phyloP scores from a whole-genome alignment of 805 yeast genomes.

The Pichia phayaonensis region DNA sequence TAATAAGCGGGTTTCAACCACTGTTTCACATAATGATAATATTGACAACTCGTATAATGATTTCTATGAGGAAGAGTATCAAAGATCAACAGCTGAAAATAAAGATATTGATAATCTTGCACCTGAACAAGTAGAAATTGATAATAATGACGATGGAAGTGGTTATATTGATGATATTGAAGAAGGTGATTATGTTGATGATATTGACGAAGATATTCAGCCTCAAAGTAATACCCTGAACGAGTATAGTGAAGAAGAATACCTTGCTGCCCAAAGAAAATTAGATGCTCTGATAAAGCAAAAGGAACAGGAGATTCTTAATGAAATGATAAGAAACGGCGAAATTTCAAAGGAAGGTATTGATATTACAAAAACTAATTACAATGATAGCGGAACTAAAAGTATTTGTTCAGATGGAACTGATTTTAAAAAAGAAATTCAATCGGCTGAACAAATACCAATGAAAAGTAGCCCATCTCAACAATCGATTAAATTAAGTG shows the following conservation, averaged over 20 bases:
- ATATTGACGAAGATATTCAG: constrained; percentile 4
- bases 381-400: not conserved
- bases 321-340: constrained; percentile 16
- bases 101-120: not conserved
- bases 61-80: not conserved
- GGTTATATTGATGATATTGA: not conserved
- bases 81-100: not conserved
- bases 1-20: not conserved
- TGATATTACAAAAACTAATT: not conserved
- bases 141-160: not conserved
- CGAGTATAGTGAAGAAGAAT: constrained; percentile 21
- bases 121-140: not conserved
- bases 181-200: not conserved
- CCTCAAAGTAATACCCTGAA: not conserved
- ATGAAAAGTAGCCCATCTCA: not conserved
- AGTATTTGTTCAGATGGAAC: not conserved
- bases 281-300: constrained; percentile 21
- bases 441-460: not conserved
- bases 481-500: not conserved
- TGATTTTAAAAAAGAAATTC: not conserved
- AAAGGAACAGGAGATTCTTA: constrained; percentile 24
- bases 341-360: constrained; percentile 14
- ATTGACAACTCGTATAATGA: constrained; percentile 3
- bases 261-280: constrained; percentile 21
- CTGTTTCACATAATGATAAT: not conserved